Conservation (phyloP, 2,329 filamentous ascomycete genomes). For the Alternaria postmessia region DNA sequence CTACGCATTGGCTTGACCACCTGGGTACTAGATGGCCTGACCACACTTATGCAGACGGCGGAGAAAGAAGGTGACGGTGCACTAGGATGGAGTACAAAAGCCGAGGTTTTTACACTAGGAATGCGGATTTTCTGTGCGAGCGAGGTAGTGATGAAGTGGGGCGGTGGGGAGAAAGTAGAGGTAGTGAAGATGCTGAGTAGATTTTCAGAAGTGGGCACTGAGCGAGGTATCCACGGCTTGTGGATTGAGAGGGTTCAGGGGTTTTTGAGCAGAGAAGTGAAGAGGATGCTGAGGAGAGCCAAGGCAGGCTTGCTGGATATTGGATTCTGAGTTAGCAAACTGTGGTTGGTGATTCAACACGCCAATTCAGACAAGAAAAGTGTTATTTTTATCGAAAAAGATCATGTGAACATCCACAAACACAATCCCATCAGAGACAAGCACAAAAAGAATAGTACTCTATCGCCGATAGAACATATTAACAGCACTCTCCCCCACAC, state of each 20-base stretch:
- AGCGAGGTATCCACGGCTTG: constrained; percentile 44
- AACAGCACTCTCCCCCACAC: constrained; percentile 35
- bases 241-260: constrained; percentile 49
- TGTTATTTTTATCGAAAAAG: not conserved
- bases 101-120: constrained; percentile 71
- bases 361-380: not conserved
- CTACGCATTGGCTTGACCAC: constrained; percentile 20
- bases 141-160: constrained; percentile 50
- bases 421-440: not conserved
- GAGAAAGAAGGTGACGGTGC: constrained; percentile 65
- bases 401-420: not conserved
- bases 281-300: constrained; percentile 17
- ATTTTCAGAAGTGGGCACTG: constrained; percentile 31
- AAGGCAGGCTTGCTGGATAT: constrained; percentile 8
- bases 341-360: constrained; percentile 3
- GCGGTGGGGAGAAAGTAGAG: constrained; percentile 22
- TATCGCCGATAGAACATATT: constrained; percentile 33
- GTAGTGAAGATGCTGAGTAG: constrained; percentile 39
- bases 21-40: constrained; percentile 64
- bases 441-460: not conserved
- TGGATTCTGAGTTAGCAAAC: not conserved
- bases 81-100: constrained; percentile 75
- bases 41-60: constrained; percentile 50
- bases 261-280: constrained; percentile 37
- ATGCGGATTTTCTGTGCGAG: constrained; percentile 54